A percentile compares a stretch with the other conserved stretches of the same genome.
phyloP scores from a whole-genome alignment of 768 basidiomycete genomes.

The Coprinellus micaceus region DNA sequence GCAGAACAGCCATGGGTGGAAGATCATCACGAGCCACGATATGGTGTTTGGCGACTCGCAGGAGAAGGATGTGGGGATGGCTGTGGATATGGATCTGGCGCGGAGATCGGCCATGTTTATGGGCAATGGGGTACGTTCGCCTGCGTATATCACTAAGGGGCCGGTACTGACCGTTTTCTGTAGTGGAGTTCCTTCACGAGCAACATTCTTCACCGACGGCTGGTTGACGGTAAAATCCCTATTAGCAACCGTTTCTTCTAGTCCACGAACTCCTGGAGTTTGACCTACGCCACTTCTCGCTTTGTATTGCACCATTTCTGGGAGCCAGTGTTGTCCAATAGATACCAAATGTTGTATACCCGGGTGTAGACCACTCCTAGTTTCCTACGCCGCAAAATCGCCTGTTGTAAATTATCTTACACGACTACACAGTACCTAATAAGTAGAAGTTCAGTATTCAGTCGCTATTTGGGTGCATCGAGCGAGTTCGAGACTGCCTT shows the following conservation, averaged over 20 bases:
- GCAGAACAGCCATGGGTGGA: slow-evolving; percentile 37
- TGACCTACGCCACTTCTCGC: no score
- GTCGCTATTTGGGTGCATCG: no score
- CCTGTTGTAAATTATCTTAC: no score
- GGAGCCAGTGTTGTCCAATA: no score
- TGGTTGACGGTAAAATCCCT: slow-evolving; percentile 39
- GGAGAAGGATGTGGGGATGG: slow-evolving; percentile 44
- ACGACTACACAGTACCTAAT: no score
- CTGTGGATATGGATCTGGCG: slow-evolving; percentile 55
- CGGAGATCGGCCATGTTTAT: slow-evolving; percentile 47
- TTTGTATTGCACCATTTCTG: no score
- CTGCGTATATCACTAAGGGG: not conserved
- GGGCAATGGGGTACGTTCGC: slow-evolving; percentile 49
- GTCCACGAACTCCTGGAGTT: no score
- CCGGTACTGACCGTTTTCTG: slow-evolving; percentile 3
- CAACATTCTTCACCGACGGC: slow-evolving; percentile 44
- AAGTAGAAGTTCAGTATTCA: no score
- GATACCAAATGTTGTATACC: no score
- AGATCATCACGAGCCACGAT: slow-evolving; percentile 43
- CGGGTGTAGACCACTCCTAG: no score
- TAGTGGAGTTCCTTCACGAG: slow-evolving; percentile 52
- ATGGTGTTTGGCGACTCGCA: slow-evolving; percentile 38
- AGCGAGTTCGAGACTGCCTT: no score
- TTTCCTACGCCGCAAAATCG: no score
- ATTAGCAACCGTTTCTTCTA: slow-evolving; percentile 41